phyloP scores from a whole-genome alignment of 441 rosid genomes.

The Metrosideros polymorpha region DNA sequence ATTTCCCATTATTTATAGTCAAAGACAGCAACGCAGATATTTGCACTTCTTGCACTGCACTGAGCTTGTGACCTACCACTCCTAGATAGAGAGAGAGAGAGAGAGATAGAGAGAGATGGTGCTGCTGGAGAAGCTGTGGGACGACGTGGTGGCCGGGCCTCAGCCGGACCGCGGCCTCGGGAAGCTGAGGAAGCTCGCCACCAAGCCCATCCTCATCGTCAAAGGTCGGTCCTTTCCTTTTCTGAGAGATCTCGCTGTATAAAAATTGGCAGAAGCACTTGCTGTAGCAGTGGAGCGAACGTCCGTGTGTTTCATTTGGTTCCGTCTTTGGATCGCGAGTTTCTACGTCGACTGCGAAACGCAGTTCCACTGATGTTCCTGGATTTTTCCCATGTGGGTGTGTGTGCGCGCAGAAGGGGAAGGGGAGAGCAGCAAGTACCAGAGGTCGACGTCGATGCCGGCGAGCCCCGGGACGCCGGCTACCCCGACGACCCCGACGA shows the following conservation, averaged over 20 bases:
- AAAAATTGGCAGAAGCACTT: neutral
- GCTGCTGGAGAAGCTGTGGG: conserved; percentile 10
- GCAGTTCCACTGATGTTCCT: neutral
- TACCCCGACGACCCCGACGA: conserved; percentile 59
- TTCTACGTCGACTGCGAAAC: neutral
- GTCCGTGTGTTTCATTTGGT: neutral
- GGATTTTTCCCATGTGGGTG: neutral
- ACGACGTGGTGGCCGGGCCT: conserved; percentile 13
- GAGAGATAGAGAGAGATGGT: neutral
- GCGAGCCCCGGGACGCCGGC: conserved; percentile 40
- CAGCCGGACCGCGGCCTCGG: conserved; percentile 12
- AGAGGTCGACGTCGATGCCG: conserved; percentile 39
- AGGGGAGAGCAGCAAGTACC: conserved; percentile 19
- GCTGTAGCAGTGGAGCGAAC: neutral
- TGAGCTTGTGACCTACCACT: neutral
- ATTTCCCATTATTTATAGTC: neutral
- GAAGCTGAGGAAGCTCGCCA: neutral
- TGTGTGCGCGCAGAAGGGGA: neutral
- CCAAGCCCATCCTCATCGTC: neutral
- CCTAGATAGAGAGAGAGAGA: neutral
- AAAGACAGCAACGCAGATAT: neutral
- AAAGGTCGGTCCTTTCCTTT: neutral
- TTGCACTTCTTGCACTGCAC: no score
- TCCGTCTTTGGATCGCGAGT: neutral
- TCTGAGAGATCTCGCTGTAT: neutral